These are phyloP conservation scores for Penicillium cinerascens DNA, from an alignment of 495 filamentous ascomycete genomes.

Conservation along the genomic window DNA sequence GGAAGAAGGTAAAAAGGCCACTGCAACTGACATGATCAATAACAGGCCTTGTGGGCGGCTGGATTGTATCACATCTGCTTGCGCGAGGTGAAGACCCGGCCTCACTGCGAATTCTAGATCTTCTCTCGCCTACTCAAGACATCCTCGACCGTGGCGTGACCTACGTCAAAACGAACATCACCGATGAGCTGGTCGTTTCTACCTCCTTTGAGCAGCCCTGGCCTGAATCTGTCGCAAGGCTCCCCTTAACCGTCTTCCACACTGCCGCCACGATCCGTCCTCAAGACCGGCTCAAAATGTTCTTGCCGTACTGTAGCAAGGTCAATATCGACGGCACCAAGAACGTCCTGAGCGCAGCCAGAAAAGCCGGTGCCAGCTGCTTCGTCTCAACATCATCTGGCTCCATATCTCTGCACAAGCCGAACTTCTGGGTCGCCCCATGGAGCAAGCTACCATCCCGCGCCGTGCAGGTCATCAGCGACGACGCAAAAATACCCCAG, in stretches of 20 bases:
- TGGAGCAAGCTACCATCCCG: constrained; percentile 39
- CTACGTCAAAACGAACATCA: constrained; percentile 52
- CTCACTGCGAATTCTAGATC: constrained; percentile 54
- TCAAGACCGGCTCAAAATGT: constrained; percentile 42
- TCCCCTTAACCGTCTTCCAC: constrained; percentile 56
- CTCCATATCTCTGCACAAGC: constrained; percentile 42
- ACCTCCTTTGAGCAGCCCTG: constrained; percentile 51
- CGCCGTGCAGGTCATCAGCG: constrained; percentile 43
- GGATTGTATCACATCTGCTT: constrained; percentile 53
- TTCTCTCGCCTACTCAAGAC: constrained; percentile 37
- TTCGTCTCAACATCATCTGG: constrained; percentile 55
- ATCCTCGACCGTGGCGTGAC: constrained; percentile 40
- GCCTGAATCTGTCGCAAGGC: constrained; percentile 37
- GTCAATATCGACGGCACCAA: constrained; percentile 54
- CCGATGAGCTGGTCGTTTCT: constrained; percentile 39
- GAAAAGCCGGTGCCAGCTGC: constrained; percentile 44
- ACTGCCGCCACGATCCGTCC: constrained; percentile 52
- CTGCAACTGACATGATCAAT: background rate
- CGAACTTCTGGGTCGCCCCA: constrained; percentile 48
- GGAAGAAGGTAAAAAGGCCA: background rate
- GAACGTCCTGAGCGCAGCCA: constrained; percentile 48
- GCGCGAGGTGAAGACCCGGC: constrained; percentile 51
- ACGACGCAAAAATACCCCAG: constrained; percentile 44
- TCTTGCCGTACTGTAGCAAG: constrained; percentile 44
- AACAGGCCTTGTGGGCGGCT: constrained; percentile 53